Conservation (phyloP, 331 rosid genomes). For the Prunus yedoensis region DNA sequence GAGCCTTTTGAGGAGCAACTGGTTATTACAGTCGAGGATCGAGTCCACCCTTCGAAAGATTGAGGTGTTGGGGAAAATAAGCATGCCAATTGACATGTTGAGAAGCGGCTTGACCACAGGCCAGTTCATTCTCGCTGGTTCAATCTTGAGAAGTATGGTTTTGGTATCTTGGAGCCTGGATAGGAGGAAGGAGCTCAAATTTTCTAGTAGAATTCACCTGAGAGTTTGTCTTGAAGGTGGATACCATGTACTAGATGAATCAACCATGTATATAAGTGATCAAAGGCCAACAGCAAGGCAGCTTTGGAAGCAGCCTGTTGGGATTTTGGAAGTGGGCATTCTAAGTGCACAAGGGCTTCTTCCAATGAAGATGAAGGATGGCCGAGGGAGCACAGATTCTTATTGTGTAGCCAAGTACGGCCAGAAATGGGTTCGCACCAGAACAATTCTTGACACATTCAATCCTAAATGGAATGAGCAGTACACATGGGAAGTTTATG, state of each 20-base stretch:
- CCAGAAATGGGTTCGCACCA: constrained; percentile 88
- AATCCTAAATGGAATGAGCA: constrained; percentile 95
- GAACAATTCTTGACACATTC: constrained; percentile 71
- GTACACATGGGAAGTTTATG: constrained; percentile 92
- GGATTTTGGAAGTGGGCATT: constrained; percentile 84
- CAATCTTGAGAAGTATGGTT: constrained; percentile 76
- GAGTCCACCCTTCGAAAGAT: constrained; percentile 66
- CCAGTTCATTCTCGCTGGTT: constrained; percentile 85
- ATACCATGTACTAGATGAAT: constrained; percentile 87
- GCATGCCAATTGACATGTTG: constrained; percentile 61
- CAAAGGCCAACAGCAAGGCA: constrained; percentile 89
- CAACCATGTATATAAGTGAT: constrained; percentile 77
- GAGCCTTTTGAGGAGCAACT: constrained; percentile 93
- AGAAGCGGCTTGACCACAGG: constrained; percentile 76
- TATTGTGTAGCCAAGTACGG: constrained; percentile 88
- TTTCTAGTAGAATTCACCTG: constrained; percentile 76
- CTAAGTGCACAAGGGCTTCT: constrained; percentile 81
- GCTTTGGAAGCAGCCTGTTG: constrained; percentile 82
- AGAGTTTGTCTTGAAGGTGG: constrained; percentile 96
- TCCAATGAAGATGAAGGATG: constrained; percentile 85
- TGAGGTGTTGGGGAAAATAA: constrained; percentile 70
- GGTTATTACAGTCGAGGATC: constrained; percentile 65
- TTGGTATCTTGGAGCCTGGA: constrained; percentile 76
- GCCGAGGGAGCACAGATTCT: constrained; percentile 73
- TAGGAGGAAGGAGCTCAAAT: constrained; percentile 78